Evolutionary conservation across 139 green algal species (phyloP), one percentile per base, ranked within the genome.

Genomic region (Limnomonas spitsbergensis): DNA sequence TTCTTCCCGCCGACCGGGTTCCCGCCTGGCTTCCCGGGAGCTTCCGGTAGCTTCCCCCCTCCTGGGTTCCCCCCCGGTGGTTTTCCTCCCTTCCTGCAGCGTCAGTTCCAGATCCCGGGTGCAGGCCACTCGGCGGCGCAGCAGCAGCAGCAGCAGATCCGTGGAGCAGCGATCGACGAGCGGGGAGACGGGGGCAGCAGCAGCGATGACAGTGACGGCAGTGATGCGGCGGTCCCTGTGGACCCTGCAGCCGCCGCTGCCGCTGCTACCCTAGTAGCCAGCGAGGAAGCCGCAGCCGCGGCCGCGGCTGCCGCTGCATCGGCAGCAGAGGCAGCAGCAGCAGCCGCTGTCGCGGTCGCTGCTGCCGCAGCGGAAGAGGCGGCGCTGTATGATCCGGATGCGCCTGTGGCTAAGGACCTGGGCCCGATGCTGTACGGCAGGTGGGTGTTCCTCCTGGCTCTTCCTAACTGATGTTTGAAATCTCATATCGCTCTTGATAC

Each of bases 171-270:
- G n/a, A n/a, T n/a, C n/a, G n/a, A n/a, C n/a, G n/a, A n/a, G n/a
- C n/a, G n/a, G n/a, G n/a, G n/a, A 61, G 14, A 61, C 20, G 14
- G 47, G 14, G 20, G 47, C 47, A 61, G 47, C 47, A 29, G 47
- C 47, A 61, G 47, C 47, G 47, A 61, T 61, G 47, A 61, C 47
- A 61, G 47, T 61, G 47, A 61, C 47, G 47, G 20, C 47, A 61
- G 47, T 20, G 47, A 20, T 20, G 20, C 14, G 14, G 47, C 14
- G 14, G 20, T 61, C 47, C 47, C 47, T 61, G 14, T 20, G 14
- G 47, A 61, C 47, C 47, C 47, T 61, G 47, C 47, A 61, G 20
- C 47, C 20, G 47, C 47, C 47, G 20, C 14, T 29, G 47, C 47
- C 14, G 47, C 47, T n/a, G n/a, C n/a, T n/a, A n/a, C n/a, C n/a